Conservation (phyloP, 208 protist species). For the Vickermania spadyakhi region DNA sequence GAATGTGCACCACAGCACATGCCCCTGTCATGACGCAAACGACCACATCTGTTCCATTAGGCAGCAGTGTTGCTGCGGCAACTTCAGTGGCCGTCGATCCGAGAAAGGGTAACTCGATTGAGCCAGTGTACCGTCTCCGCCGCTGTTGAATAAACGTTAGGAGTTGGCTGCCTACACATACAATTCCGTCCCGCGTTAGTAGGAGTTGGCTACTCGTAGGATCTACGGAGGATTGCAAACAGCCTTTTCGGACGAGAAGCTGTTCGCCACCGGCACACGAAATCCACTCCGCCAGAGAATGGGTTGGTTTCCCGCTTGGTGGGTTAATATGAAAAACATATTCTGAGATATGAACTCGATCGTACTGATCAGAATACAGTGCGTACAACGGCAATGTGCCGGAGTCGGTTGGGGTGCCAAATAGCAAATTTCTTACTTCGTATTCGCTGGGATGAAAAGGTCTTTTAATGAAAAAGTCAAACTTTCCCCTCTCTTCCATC, state of each 20-base stretch:
- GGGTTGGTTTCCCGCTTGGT: neutral
- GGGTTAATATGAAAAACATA: constrained; percentile 25
- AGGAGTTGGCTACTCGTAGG: constrained; percentile 36
- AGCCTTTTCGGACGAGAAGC: constrained; percentile 13
- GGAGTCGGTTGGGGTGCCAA: constrained; percentile 8
- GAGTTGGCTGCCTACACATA: constrained; percentile 56
- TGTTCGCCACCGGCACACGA: neutral
- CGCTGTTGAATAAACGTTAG: constrained; percentile 24
- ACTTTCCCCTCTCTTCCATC: constrained; percentile 4
- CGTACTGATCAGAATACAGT: constrained; percentile 53
- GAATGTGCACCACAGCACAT: neutral
- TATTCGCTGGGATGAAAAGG: constrained; percentile 55
- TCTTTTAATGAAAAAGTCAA: constrained; percentile 11
- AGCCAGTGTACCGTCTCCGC: neutral
- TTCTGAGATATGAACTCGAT: constrained; percentile 52
- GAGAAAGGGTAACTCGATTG: neutral
- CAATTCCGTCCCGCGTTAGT: constrained; percentile 30
- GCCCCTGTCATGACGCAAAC: neutral
- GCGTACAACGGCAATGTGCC: constrained; percentile 25
- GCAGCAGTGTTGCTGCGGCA: neutral
- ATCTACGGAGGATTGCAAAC: constrained; percentile 50
- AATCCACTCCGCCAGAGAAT: neutral
- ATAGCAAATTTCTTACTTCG: constrained; percentile 56
- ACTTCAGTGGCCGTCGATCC: neutral
- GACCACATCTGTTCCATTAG: neutral